Conservation (phyloP, 352 stramenopile species). For the Globisporangium barbulae region DNA sequence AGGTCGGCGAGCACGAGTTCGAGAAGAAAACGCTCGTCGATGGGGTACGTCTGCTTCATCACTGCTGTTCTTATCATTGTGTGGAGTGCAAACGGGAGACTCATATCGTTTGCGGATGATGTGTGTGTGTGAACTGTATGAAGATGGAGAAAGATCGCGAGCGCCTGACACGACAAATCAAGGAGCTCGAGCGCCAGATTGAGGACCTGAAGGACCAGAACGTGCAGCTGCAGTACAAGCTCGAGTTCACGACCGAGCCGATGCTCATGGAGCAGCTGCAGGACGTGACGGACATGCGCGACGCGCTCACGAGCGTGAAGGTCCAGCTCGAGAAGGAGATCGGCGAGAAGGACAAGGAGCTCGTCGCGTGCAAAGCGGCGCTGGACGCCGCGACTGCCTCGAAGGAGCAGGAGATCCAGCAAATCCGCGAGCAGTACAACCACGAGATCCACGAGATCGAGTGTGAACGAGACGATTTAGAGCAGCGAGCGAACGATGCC, state of each 20-base stretch:
- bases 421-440: slow-evolving; percentile 33
- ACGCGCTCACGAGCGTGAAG: slow-evolving; percentile 68
- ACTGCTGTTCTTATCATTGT: not conserved
- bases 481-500: slow-evolving; percentile 34
- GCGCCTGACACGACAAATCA: slow-evolving; percentile 34
- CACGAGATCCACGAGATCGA: slow-evolving; percentile 36
- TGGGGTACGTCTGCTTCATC: slow-evolving; percentile 25
- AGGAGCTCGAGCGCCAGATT: slow-evolving; percentile 48
- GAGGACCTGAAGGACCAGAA: slow-evolving; percentile 80
- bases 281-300: slow-evolving; percentile 78
- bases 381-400: slow-evolving; percentile 21
- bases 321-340: slow-evolving; percentile 65
- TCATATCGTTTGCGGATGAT: not conserved
- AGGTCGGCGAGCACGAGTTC: slow-evolving; percentile 83
- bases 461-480: slow-evolving; percentile 29
- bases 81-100: not conserved
- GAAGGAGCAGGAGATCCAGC: slow-evolving; percentile 38
- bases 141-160: slow-evolving; percentile 83
- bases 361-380: slow-evolving; percentile 32
- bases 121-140: slow-evolving; percentile 1
- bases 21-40: slow-evolving; percentile 86
- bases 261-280: slow-evolving; percentile 82
- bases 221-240: slow-evolving; percentile 80
- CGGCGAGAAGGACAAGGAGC: slow-evolving; percentile 55
- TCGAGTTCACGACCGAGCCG: slow-evolving; percentile 77